Conservation (phyloP, 352 stramenopile species). For the Saprolegnia diclina region DNA sequence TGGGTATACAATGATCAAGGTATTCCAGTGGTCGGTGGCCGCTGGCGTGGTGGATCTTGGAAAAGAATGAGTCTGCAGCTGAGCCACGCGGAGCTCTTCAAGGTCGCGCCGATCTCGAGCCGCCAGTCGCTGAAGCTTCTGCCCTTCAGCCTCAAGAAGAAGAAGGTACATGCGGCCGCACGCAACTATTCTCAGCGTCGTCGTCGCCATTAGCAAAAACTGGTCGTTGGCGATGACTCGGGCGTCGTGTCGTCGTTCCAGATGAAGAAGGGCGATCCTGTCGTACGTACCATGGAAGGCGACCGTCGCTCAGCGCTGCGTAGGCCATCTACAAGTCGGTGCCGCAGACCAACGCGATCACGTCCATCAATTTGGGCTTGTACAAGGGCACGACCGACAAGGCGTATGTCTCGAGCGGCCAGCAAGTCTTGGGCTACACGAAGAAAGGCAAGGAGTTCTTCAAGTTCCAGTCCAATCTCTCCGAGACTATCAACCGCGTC, state of each 20-base stretch:
- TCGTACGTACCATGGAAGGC: conserved; percentile 33
- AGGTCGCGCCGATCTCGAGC: conserved; percentile 69
- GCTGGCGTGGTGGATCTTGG: background rate
- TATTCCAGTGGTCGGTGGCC: background rate
- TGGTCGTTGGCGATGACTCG: conserved; percentile 79
- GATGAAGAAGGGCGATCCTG: conserved; percentile 77
- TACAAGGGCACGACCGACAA: conserved; percentile 71
- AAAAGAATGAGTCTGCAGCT: conserved; percentile 37
- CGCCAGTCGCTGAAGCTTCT: conserved; percentile 70
- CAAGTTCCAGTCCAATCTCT: conserved; percentile 82
- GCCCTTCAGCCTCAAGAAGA: conserved; percentile 82
- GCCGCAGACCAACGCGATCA: conserved; percentile 46
- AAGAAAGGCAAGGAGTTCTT: conserved; percentile 86
- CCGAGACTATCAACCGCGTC: conserved; percentile 71
- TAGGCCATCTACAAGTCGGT: conserved; percentile 65
- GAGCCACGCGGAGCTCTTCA: conserved; percentile 69
- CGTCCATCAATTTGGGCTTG: conserved; percentile 63
- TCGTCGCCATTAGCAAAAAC: conserved; percentile 62
- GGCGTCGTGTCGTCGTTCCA: conserved; percentile 74
- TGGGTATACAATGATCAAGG: background rate
- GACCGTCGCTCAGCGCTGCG: background rate
- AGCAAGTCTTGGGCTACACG: conserved; percentile 66
- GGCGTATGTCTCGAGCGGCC: conserved; percentile 57
- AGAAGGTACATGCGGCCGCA: conserved; percentile 42
- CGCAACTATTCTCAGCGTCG: background rate